Conservation (phyloP, 768 basidiomycete genomes). For the Leucocoprinus birnbaumii region DNA sequence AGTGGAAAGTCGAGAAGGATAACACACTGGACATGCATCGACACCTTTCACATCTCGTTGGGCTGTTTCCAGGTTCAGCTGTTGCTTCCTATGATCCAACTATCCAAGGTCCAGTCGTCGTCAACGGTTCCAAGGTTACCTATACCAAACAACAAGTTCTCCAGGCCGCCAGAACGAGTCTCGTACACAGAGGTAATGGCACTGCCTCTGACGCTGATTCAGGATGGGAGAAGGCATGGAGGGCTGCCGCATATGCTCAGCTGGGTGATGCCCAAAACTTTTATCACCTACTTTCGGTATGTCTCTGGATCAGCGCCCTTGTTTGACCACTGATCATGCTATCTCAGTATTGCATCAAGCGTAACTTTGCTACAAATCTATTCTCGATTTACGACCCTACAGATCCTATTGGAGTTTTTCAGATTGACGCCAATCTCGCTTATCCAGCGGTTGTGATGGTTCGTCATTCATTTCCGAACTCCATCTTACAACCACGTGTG, state of each 20-base stretch:
- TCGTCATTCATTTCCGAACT: slow-evolving; percentile 15
- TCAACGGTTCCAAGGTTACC: slow-evolving; percentile 16
- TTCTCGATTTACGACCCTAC: slow-evolving; percentile 59
- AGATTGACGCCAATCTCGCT: slow-evolving; percentile 77
- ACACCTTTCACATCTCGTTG: slow-evolving; percentile 73
- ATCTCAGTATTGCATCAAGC: slow-evolving; percentile 54
- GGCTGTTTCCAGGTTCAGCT: slow-evolving; percentile 76
- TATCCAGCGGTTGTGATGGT: slow-evolving; percentile 71
- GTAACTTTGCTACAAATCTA: slow-evolving; percentile 63
- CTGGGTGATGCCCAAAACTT: slow-evolving; percentile 54
- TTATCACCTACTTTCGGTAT: slow-evolving; percentile 63
- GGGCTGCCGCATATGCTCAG: slow-evolving; percentile 75
- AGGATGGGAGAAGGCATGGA: slow-evolving; percentile 81
- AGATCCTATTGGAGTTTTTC: slow-evolving; percentile 56
- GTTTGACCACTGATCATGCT: too few species aligned
- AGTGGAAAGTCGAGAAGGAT: slow-evolving; percentile 80
- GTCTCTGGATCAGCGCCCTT: neutral
- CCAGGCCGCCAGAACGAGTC: slow-evolving; percentile 50
- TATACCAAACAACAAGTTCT: slow-evolving; percentile 55
- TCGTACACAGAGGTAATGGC: slow-evolving; percentile 68
- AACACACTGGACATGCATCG: slow-evolving; percentile 63
- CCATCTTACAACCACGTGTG: neutral
- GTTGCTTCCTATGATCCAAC: slow-evolving; percentile 49
- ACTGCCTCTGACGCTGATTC: slow-evolving; percentile 70
- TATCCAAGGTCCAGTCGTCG: slow-evolving; percentile 41